Evolutionary conservation across 345 rosid species (phyloP).

Genomic region (Microcos paniculata): DNA sequence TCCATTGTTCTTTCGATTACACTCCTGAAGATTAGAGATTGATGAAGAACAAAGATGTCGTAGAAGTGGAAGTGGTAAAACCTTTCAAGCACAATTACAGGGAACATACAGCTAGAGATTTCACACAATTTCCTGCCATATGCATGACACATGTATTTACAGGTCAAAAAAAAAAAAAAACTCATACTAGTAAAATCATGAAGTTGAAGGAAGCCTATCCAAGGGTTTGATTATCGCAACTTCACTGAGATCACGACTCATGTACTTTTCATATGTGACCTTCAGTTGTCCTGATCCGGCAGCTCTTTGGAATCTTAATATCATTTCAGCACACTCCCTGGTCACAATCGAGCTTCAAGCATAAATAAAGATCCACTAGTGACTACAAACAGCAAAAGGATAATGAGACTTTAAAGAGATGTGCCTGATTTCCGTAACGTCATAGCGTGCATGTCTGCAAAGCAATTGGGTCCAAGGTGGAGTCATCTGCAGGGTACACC

Average conservation of each 20-base stretch:
- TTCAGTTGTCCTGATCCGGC: slow-evolving; percentile 56
- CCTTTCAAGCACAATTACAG: neutral
- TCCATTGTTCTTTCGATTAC: too few relatives aligned
- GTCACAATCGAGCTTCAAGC: slow-evolving; percentile 12
- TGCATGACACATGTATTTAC: neutral
- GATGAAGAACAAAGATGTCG: too few relatives aligned
- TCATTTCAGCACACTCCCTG: slow-evolving; percentile 88
- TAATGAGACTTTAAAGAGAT: neutral
- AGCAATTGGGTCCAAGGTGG: slow-evolving; percentile 85
- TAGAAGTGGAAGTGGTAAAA: too few relatives aligned
- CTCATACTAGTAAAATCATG: slow-evolving; percentile 15
- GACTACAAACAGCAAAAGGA: neutral
- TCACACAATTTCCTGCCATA: neutral
- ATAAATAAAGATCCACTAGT: neutral
- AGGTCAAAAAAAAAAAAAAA: neutral
- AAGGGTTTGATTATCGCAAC: slow-evolving; percentile 68
- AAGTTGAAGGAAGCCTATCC: slow-evolving; percentile 43
- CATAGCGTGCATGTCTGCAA: slow-evolving; percentile 56
- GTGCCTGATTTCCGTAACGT: slow-evolving; percentile 65
- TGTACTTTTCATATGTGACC: slow-evolving; percentile 80
- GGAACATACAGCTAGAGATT: too few relatives aligned
- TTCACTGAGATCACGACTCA: slow-evolving; percentile 37
- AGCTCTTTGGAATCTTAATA: slow-evolving; percentile 65
- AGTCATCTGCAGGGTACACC: slow-evolving; percentile 58
- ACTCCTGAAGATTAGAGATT: too few relatives aligned